These are phyloP conservation scores for Pisolithus sp. DNA, from an alignment of 768 basidiomycete genomes.

Conservation along the genomic window DNA sequence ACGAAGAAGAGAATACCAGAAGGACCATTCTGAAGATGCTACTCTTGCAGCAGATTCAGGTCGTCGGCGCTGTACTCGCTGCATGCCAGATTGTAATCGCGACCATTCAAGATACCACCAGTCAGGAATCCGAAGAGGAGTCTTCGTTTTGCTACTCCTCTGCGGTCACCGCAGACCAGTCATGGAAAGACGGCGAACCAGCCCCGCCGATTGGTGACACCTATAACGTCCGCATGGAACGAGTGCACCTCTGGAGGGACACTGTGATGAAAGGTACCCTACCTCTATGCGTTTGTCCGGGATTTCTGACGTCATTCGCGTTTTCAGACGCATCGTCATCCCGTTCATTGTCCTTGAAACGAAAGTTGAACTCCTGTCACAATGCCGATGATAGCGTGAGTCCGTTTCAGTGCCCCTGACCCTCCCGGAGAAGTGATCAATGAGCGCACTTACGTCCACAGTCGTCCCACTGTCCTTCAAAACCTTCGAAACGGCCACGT, in stretches of 20 bases:
- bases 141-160: constrained; percentile 72
- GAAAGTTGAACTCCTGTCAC: constrained; percentile 33
- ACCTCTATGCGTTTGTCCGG: neutral
- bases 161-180: constrained; percentile 38
- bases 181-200: constrained; percentile 18
- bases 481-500: constrained; percentile 49
- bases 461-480: constrained; percentile 40
- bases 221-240: constrained; percentile 50
- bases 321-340: constrained; percentile 4
- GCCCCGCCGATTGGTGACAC: constrained; percentile 40
- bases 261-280: neutral
- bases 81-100: no score
- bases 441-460: constrained; percentile 10
- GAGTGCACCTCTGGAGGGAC: constrained; percentile 69
- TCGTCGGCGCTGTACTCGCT: no score
- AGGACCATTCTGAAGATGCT: no score
- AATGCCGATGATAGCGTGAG: constrained; percentile 37
- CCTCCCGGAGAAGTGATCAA: neutral
- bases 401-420: constrained; percentile 4
- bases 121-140: constrained; percentile 30
- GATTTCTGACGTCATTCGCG: constrained; percentile 4
- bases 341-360: constrained; percentile 41
- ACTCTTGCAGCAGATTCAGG: no score
- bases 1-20: no score
- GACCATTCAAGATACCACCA: no score